These are phyloP conservation scores for Daldinia eschscholtzii DNA, from an alignment of 2,329 filamentous ascomycete species.

Conservation along the genomic window DNA sequence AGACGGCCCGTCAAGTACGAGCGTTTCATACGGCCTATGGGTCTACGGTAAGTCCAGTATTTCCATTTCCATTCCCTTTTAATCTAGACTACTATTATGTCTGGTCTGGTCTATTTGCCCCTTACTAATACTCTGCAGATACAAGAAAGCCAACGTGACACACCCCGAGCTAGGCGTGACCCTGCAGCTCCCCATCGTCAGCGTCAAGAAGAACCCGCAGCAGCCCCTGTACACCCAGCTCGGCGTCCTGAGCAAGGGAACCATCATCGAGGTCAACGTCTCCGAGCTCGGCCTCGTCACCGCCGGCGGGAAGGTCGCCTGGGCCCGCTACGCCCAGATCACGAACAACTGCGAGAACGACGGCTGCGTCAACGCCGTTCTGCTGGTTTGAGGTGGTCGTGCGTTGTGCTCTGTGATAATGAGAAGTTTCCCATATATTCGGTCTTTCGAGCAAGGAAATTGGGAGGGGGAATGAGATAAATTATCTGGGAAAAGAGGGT, in stretches of 20 bases:
- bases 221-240: constrained; percentile 93
- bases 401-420: too few relatives aligned
- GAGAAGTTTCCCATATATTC: too few relatives aligned
- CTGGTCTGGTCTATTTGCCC: too few relatives aligned
- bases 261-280: constrained; percentile 87
- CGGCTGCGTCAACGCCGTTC: constrained; percentile 59
- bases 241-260: constrained; percentile 89
- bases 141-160: constrained; percentile 81
- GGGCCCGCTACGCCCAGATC: constrained; percentile 68
- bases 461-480: too few relatives aligned
- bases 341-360: constrained; percentile 63
- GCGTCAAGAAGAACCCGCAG: constrained; percentile 79
- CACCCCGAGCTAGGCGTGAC: constrained; percentile 88
- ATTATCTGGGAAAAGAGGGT: too few relatives aligned
- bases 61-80: background rate
- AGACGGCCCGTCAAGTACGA: constrained; percentile 78
- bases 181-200: constrained; percentile 84
- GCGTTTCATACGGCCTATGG: constrained; percentile 81
- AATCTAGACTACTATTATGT: background rate
- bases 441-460: background rate
- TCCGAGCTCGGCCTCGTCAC: constrained; percentile 92
- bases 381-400: constrained; percentile 45
- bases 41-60: constrained; percentile 58
- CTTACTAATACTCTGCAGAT: constrained; percentile 56
- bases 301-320: constrained; percentile 90